Conservation (phyloP, 352 stramenopile genomes). For the Globisporangium parvum region DNA sequence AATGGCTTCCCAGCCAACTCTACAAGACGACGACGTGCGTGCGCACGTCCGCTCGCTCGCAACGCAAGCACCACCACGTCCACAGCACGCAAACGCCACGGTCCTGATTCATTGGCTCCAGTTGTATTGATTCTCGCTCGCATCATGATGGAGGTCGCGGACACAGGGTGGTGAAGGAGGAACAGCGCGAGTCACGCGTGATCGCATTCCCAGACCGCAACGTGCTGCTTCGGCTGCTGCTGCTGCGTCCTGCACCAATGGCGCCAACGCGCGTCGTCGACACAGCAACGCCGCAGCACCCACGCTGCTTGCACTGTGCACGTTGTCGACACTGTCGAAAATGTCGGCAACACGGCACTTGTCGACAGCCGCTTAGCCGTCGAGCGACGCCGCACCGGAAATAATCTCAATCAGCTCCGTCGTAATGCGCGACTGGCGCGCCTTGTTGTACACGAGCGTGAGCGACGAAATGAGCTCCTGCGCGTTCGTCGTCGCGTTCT, state of each 20-base stretch:
- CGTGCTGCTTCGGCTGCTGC: not conserved
- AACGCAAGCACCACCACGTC: too few species aligned
- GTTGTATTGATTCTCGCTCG: slow-evolving; percentile 3
- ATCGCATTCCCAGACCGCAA: too few species aligned
- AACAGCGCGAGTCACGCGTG: not conserved
- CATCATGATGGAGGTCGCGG: not conserved
- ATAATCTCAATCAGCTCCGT: slow-evolving; percentile 99
- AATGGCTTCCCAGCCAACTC: too few species aligned
- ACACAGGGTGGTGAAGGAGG: not conserved
- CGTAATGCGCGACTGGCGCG: slow-evolving; percentile 94
- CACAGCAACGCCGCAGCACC: not conserved
- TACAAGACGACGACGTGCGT: too few species aligned
- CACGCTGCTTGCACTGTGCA: slow-evolving; percentile 15
- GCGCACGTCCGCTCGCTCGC: too few species aligned
- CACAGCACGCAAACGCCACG: not conserved
- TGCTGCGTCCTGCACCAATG: not conserved
- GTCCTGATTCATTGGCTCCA: not conserved
- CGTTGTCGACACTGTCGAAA: not conserved
- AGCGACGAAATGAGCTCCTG: slow-evolving; percentile 95
- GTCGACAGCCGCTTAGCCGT: slow-evolving; percentile 39
- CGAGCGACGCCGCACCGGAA: slow-evolving; percentile 94
- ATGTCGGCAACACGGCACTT: not conserved
- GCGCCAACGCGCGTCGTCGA: not conserved
- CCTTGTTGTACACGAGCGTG: slow-evolving; percentile 90
- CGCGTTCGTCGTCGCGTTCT: slow-evolving; percentile 98